phyloP scores from a whole-genome alignment of 148 eudicot genomes.

The Vaccinium vitisidaea region DNA sequence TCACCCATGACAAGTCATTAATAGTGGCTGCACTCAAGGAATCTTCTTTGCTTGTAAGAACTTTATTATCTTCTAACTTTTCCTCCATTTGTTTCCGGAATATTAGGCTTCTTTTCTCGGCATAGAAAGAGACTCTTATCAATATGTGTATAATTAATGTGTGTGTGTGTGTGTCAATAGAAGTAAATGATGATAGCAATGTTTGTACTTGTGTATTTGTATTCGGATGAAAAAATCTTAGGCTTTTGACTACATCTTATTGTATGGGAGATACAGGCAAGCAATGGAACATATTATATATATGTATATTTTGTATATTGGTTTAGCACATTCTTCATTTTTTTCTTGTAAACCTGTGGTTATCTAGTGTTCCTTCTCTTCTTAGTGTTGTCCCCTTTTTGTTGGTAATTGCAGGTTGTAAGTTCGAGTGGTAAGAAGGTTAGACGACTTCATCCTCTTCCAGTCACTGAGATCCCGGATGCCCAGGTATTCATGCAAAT shows the following conservation, averaged over 20 bases:
- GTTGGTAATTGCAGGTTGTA: slow-evolving; percentile 52
- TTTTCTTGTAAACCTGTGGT: neutral
- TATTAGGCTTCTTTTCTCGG: neutral
- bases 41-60: slow-evolving; percentile 79
- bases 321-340: neutral
- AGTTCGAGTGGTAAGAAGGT: slow-evolving; percentile 76
- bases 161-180: neutral
- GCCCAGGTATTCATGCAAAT: slow-evolving; percentile 47
- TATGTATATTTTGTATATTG: neutral
- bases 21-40: slow-evolving; percentile 72
- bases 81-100: neutral
- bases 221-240: neutral
- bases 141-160: neutral
- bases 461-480: slow-evolving; percentile 44
- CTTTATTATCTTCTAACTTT: neutral
- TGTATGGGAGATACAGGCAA: neutral
- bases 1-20: slow-evolving; percentile 54
- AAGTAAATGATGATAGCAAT: neutral
- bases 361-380: neutral
- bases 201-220: neutral
- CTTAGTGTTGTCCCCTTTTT: neutral
- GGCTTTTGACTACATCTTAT: neutral
- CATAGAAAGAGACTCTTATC: neutral
- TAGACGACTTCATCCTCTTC: slow-evolving; percentile 72
- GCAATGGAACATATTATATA: neutral